Evolutionary conservation across 768 basidiomycete genomes (phyloP), one percentile per base, ranked within the genome.

Genomic region (Wakefieldia striispora): DNA sequence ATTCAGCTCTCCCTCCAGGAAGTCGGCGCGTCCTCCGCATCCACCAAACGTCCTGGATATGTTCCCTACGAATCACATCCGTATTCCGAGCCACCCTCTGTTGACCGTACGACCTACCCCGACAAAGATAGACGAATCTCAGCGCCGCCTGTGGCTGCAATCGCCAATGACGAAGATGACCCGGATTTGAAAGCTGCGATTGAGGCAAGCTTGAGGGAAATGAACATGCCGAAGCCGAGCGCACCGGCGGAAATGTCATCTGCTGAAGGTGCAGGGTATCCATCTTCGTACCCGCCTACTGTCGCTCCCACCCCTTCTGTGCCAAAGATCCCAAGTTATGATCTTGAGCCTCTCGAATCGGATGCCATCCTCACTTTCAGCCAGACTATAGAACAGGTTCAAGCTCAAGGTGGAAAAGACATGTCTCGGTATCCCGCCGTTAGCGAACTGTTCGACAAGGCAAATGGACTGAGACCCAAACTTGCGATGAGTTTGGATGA

Each of bases 121-220:
- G 53, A 59, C 14, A 29, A 41, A 19, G 51, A 34, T 12, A 49
- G 50, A 43, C 57, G 53, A 41, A 49, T 38, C 14, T 60, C 58
- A 11, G 43, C 49, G 40, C 62, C 70, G 26, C 40, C 58, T 7
- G 56, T 60, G 26, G 26, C 51, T 13, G 57, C 62, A 14, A 71
- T 67, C 5, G 16, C 34, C 3, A 82, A 75, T 11, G 88, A 91
- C 11, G 95, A 95, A 27, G 89, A 95, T 3, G 95, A 99, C 67
- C 88, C 89, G 11, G 94, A 98, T 50, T 74, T 99, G 17, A 81
- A 77, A 50, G 90, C 95, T 17, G 97, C 97, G 0, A 99, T 99
- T 43, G 93, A 97, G 63, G 97, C 97, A 0, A 92, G 89, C 63
- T 68, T 99, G 53, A 77, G 84, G n/a, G 97, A 99, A 59, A 85